Base-by-base conservation (phyloP, 1,139 yeast species). In the Sugiyamaella pinicola region DNA sequence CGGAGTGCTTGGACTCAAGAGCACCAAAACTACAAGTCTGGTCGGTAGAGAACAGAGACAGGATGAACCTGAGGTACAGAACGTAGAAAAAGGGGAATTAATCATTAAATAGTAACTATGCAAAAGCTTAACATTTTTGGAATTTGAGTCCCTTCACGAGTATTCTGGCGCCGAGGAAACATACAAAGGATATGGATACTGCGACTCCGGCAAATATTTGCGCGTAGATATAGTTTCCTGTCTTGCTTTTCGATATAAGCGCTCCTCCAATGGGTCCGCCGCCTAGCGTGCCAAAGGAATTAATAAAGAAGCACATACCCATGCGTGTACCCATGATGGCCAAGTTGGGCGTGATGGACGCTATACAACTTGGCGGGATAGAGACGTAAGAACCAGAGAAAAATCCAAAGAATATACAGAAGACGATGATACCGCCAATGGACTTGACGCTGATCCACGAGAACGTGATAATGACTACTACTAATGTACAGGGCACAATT, bases 161-260 rank as follows among this genome's bases (percentile, higher is more conserved):
- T 35, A 28, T 15, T n/a, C 60, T 40, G 52, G 95, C 85, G 55
- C 85, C 91, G 68, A 85, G 78, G 76, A 84, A 83, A 82, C 86
- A 86, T 73, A 21, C 43, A 2, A 46, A 35, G 2, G 57, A 56
- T 12, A 53, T 17, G 6, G 48, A 15, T 6, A 51, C 51, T 7
- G 57, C 48, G 9, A 49, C 19, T 2, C 61, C 62, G 8, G 55
- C 58, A 41, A 52, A 60, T 5, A 59, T 22, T 42, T 59, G 61
- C 2, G 61, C 62, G n/a, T 53, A 52, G 10, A 55, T 40, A 34
- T 40, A 56, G 29, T 42, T 26, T 18, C 63, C 63, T 18, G 35
- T 12, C 35, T 56, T 50, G 44, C 51, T 53, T 13, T 54, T 37
- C n/a, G 44, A 51, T 35, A 62, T 47, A 22, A 79, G 70, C 5